Base-by-base conservation (phyloP, 257 asterid species). In the Cynanchum wilfordii region DNA sequence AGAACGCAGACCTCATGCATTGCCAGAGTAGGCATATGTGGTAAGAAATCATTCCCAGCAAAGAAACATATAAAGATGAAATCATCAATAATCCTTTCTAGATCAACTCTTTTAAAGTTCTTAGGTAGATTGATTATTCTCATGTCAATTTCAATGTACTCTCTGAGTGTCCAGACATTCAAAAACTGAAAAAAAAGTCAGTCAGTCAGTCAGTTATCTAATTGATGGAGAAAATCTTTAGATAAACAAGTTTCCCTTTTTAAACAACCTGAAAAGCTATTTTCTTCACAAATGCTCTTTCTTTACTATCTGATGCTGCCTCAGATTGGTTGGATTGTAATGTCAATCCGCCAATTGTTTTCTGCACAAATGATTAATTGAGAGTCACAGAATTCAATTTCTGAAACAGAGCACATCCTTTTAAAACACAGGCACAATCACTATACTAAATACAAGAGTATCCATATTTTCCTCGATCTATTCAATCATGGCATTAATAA, bases 31-130 rank as follows among this genome's bases (percentile, higher is more conserved):
- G 90, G 94, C 75, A 88, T 81, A 10, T 81, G 90, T 0, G 94
- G 96, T 2, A 89, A 82, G 64, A 88, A 89, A 71, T 89, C 96
- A 50, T 89, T 89, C n/a, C 96, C 96, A 1, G 82, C 77, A 47
- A 88, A 86, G 83, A 85, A 88, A 79, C 90, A 89, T 1, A 89
- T 78, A 47, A 88, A 89, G 62, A 89, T 68, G 74, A 88, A 88
- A 69, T 89, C 94, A 60, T 89, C 94, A 0, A 89, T 58, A 0
- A 78, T 47, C 25, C 92, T 78, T 66, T 89, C 95, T 19, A 78
- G 42, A 67, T 85, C 90, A 25, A n/a, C 38, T 59, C 52, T 65
- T 17, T 38, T 2, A 0, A 30, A 11, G 11, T 83, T 77, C 47
- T 86, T 81, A 3, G 82, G 77, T 58, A 78, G 84, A 15, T 69